Evolutionary conservation across 2,329 filamentous ascomycete genomes (phyloP).

Genomic region (Hortaea werneckii): DNA sequence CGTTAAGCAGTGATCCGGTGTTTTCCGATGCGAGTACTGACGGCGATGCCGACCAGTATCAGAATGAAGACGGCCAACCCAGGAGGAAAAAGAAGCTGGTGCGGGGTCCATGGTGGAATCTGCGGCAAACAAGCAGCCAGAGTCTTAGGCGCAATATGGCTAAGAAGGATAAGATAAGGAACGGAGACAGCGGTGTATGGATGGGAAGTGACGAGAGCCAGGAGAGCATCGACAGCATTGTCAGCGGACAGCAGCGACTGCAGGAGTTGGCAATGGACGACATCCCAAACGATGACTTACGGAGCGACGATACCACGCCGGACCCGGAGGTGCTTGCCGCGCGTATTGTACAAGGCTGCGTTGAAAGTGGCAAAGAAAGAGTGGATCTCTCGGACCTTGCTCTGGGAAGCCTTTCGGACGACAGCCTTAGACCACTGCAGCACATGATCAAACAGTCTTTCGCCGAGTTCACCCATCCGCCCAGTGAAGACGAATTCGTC

Average conservation of each 20-base stretch:
- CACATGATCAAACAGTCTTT: conserved; percentile 26
- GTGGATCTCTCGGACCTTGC: conserved; percentile 50
- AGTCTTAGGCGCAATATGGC: conserved; percentile 13
- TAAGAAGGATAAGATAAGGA: conserved; percentile 45
- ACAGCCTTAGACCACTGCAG: conserved; percentile 46
- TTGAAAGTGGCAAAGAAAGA: conserved; percentile 47
- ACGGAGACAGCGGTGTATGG: conserved; percentile 60
- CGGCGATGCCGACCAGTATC: conserved; percentile 35
- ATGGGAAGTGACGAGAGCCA: conserved; percentile 51
- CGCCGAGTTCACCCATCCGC: conserved; percentile 15
- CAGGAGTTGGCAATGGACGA: conserved; percentile 4
- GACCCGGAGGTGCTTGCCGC: conserved; percentile 13
- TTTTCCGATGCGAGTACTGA: conserved; percentile 59
- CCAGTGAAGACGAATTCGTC: conserved; percentile 49
- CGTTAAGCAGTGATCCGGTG: conserved; percentile 55
- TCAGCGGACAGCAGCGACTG: conserved; percentile 5
- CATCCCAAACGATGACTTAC: neutral
- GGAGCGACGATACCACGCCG: neutral
- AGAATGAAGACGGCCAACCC: conserved; percentile 41
- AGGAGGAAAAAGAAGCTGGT: conserved; percentile 51
- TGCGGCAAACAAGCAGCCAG: conserved; percentile 9
- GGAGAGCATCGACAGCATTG: conserved; percentile 10
- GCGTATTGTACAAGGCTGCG: conserved; percentile 17
- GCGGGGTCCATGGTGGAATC: conserved; percentile 57
- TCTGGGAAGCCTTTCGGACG: conserved; percentile 46